Conservation (phyloP, 202 grass and related monocot species). For the Panicum hallii region DNA sequence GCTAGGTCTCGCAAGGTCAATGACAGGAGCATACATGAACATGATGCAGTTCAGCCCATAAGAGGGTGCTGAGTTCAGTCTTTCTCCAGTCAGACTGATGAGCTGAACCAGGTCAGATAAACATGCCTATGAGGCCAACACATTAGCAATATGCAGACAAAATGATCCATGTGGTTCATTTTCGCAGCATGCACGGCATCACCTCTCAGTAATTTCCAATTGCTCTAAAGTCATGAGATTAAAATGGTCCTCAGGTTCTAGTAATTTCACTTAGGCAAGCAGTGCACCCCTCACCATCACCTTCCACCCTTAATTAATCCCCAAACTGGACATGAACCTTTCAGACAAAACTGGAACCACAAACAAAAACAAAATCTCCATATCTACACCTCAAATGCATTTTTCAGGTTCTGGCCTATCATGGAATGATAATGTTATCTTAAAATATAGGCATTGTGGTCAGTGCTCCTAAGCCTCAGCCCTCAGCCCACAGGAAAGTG, state of each 20-base stretch:
- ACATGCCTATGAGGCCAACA: neutral
- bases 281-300: slow-evolving; percentile 10
- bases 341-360: neutral
- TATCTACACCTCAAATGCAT: neutral
- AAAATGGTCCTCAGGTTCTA: slow-evolving; percentile 14
- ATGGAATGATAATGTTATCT: slow-evolving; percentile 4
- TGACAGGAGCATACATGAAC: neutral
- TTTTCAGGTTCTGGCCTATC: neutral
- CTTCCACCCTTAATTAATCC: slow-evolving; percentile 28
- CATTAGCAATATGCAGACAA: neutral
- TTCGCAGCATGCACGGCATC: neutral
- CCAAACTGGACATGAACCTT: neutral
- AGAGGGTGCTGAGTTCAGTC: neutral
- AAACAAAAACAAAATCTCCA: slow-evolving; percentile 5
- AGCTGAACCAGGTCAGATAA: neutral
- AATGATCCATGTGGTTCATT: slow-evolving; percentile 4
- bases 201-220: neutral
- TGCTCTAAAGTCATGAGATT: neutral
- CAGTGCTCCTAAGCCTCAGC: neutral
- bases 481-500: neutral
- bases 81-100: neutral
- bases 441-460: neutral
- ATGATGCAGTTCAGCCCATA: neutral
- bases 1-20: neutral
- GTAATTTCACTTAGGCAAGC: slow-evolving; percentile 21